Evolutionary conservation across 352 stramenopile species (phyloP).

Genomic region (Phytophthora pinifolia): DNA sequence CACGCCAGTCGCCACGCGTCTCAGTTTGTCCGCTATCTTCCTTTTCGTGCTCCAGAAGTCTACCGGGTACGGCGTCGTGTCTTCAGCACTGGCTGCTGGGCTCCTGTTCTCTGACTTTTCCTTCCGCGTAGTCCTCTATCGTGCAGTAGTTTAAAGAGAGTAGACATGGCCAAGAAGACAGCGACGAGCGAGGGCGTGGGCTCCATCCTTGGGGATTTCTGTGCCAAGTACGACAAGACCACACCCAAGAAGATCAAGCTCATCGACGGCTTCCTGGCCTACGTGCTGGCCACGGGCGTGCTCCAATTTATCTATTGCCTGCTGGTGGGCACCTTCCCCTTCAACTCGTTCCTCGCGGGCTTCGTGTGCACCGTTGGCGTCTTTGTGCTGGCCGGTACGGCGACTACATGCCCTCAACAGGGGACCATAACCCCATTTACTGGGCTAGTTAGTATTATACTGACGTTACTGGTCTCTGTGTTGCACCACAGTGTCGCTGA

Average conservation of each 20-base stretch:
- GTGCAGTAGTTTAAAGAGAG: constrained; percentile 1
- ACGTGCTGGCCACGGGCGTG: constrained; percentile 85
- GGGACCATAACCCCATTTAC: neutral
- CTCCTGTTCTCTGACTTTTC: no score
- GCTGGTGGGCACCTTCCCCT: constrained; percentile 90
- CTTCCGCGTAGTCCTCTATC: constrained; percentile 12
- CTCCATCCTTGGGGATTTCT: constrained; percentile 68
- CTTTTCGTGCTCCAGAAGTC: constrained; percentile 1
- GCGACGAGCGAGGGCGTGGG: constrained; percentile 36
- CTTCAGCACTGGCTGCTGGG: no score
- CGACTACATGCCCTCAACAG: neutral
- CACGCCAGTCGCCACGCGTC: no score
- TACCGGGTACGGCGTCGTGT: neutral
- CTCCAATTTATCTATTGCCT: constrained; percentile 92
- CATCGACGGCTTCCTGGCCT: constrained; percentile 90
- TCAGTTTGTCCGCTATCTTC: constrained; percentile 5
- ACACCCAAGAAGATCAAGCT: constrained; percentile 90
- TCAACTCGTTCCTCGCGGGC: constrained; percentile 92
- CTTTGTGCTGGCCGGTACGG: constrained; percentile 86
- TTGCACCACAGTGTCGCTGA: constrained; percentile 66
- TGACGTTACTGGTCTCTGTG: constrained; percentile 4
- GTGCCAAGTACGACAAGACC: constrained; percentile 77
- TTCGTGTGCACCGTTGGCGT: constrained; percentile 90
- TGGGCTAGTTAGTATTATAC: constrained; percentile 3
- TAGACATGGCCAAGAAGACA: constrained; percentile 35